Evolutionary conservation across 257 asterid genomes (phyloP).

Genomic region (Phtheirospermum japonicum): DNA sequence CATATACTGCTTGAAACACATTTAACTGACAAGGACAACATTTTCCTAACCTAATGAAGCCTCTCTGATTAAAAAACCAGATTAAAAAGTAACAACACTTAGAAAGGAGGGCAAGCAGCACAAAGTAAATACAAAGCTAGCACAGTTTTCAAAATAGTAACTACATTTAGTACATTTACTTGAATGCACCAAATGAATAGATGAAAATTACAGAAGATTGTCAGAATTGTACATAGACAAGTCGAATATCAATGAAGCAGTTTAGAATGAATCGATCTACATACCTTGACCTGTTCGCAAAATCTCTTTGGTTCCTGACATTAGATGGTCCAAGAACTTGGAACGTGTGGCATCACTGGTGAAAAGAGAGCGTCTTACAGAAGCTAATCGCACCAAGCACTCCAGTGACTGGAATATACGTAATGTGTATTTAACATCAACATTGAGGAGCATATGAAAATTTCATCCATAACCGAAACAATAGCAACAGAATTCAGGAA

Average conservation of each 20-base stretch:
- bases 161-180: constrained; percentile 6
- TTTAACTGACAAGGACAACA: background rate
- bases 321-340: constrained; percentile 82
- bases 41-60: constrained; percentile 9
- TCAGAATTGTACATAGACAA: constrained; percentile 12
- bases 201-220: constrained; percentile 4
- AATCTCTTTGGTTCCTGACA: constrained; percentile 94
- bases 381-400: constrained; percentile 91
- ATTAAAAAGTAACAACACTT: constrained; percentile 11
- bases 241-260: constrained; percentile 16
- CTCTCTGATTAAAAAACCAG: background rate
- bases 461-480: constrained; percentile 15
- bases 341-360: constrained; percentile 83
- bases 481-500: constrained; percentile 13
- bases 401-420: constrained; percentile 64
- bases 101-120: constrained; percentile 12
- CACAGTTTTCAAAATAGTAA: constrained; percentile 13
- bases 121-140: constrained; percentile 16
- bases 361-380: constrained; percentile 93
- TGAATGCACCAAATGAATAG: constrained; percentile 15
- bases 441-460: constrained; percentile 7
- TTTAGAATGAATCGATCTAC: constrained; percentile 21
- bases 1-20: constrained; percentile 9
- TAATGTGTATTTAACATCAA: constrained; percentile 1
- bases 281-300: constrained; percentile 89